phyloP scores from a whole-genome alignment of 1,139 yeast genomes.

The Hemisphaericaspora xylofermentans region DNA sequence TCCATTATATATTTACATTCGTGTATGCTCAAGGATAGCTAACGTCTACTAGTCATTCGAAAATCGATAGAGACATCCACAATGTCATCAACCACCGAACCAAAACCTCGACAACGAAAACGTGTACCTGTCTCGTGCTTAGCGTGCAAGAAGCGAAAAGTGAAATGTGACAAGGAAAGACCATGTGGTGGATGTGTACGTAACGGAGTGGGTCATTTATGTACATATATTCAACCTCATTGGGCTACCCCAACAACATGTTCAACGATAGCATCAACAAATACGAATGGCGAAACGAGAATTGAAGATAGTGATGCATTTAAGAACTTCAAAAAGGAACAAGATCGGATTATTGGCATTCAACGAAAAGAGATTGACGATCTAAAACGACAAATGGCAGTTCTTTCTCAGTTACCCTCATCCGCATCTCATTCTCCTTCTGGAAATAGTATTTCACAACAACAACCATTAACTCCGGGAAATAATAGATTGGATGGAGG shows the following conservation, averaged over 20 bases:
- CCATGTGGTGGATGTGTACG: conserved; percentile 48
- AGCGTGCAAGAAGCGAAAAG: conserved; percentile 45
- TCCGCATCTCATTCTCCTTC: neutral
- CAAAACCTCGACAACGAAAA: conserved; percentile 23
- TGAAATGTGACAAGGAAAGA: conserved; percentile 44
- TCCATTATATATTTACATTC: too few relatives aligned
- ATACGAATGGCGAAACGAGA: neutral
- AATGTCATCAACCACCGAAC: neutral
- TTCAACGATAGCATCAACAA: conserved; percentile 1
- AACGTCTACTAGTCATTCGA: too few relatives aligned
- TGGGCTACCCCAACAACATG: conserved; percentile 24
- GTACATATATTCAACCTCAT: conserved; percentile 43
- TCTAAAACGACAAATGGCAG: conserved; percentile 31
- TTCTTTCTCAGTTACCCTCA: conserved; percentile 27
- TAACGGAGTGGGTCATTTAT: conserved; percentile 43
- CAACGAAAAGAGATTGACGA: conserved; percentile 40
- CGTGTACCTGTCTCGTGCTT: conserved; percentile 46
- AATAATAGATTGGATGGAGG: neutral
- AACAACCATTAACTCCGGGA: conserved; percentile 1
- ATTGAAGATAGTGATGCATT: conserved; percentile 23
- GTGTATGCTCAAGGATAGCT: too few relatives aligned
- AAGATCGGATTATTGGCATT: conserved; percentile 23
- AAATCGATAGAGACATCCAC: too few relatives aligned
- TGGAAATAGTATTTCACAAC: too few relatives aligned
- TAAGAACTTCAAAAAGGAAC: conserved; percentile 19